A percentile compares a stretch with the other conserved stretches of the same genome.
phyloP scores from a whole-genome alignment of 306 rosid genomes.

The Ormosia emarginata region DNA sequence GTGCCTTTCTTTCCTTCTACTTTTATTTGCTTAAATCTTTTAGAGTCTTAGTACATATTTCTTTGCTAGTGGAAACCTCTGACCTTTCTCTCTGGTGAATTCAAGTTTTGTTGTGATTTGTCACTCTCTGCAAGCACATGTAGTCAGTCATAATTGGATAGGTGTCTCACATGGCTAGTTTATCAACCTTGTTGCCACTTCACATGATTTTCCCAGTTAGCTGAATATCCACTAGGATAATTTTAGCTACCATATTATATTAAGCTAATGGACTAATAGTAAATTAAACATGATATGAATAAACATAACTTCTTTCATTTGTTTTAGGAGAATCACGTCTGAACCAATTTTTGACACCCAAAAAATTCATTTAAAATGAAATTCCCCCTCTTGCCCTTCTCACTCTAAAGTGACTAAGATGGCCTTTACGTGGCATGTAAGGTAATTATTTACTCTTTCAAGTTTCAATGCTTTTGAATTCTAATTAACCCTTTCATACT shows the following conservation, averaged over 20 bases:
- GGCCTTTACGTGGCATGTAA: no score
- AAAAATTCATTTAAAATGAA: no score
- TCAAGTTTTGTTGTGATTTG: background rate
- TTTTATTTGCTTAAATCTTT: background rate
- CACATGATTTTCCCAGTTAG: background rate
- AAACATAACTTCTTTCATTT: background rate
- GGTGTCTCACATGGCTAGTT: background rate
- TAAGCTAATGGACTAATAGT: background rate
- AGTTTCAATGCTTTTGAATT: no score
- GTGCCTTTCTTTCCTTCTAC: constrained; percentile 24
- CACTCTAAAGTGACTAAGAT: no score
- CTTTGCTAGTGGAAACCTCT: background rate
- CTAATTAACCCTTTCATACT: no score
- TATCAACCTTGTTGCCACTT: background rate
- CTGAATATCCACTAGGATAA: background rate
- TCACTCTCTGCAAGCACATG: background rate
- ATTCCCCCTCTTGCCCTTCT: background rate
- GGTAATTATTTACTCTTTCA: no score
- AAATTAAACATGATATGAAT: background rate
- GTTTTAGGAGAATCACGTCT: background rate
- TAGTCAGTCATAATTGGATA: background rate
- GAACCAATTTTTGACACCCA: background rate
- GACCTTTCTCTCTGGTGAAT: background rate
- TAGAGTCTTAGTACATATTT: background rate
- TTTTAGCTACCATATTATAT: background rate